Evolutionary conservation across 1,284 basidiomycete genomes (phyloP).

Genomic region (Phylloporus sp.): DNA sequence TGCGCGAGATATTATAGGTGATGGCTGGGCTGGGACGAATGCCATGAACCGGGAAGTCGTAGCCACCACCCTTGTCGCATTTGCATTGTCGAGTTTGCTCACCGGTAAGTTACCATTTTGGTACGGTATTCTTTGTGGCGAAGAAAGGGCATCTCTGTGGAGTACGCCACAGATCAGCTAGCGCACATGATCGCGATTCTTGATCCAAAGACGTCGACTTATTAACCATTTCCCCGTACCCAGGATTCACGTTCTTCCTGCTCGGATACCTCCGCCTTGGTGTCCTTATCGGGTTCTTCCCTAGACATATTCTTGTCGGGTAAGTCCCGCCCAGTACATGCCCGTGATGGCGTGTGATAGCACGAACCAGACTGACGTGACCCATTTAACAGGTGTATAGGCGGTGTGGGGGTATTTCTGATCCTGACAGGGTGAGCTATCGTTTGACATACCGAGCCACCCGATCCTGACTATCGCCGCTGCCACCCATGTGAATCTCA

Average conservation of each 20-base stretch:
- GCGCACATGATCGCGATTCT: constrained; percentile 6
- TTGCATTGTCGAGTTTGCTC: constrained; percentile 88
- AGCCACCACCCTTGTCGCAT: constrained; percentile 91
- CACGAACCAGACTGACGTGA: not conserved
- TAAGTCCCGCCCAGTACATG: constrained; percentile 44
- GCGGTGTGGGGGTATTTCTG: constrained; percentile 94
- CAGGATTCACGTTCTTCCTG: constrained; percentile 84
- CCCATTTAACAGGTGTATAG: constrained; percentile 75
- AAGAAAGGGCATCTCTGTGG: not conserved
- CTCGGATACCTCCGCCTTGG: constrained; percentile 89
- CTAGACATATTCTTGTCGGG: constrained; percentile 93
- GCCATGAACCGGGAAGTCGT: constrained; percentile 78
- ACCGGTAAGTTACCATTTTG: constrained; percentile 65
- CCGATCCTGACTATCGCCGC: constrained; percentile 11
- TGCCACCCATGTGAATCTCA: too few relatives aligned
- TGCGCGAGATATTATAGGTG: constrained; percentile 61
- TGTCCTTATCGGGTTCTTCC: constrained; percentile 93
- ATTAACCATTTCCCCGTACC: constrained; percentile 15
- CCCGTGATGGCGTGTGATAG: constrained; percentile 5
- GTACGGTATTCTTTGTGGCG: not conserved
- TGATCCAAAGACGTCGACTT: constrained; percentile 24
- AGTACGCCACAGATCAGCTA: constrained; percentile 7
- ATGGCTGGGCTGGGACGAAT: constrained; percentile 55
- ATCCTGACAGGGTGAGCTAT: constrained; percentile 80
- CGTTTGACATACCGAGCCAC: not conserved